Conservation (phyloP, 352 stramenopile genomes). For the Nothophytophthora sp. region DNA sequence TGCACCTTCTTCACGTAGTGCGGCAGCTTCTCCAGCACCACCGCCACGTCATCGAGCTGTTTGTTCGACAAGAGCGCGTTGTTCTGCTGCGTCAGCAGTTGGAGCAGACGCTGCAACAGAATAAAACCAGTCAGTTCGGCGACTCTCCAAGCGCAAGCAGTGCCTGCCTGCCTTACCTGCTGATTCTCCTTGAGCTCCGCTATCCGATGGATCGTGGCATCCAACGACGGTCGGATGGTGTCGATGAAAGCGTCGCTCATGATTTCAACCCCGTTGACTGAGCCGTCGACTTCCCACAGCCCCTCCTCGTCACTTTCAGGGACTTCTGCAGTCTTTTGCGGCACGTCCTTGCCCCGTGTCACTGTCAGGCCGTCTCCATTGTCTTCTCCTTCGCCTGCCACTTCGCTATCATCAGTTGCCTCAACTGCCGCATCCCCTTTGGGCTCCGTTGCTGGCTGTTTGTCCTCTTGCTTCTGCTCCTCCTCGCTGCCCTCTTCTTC, state of each 20-base stretch:
- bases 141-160: no score
- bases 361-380: background rate
- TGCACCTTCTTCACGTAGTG: slow-evolving; percentile 72
- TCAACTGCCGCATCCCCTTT: background rate
- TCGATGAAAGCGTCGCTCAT: slow-evolving; percentile 61
- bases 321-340: background rate
- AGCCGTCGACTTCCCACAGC: slow-evolving; percentile 41
- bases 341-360: background rate
- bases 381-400: slow-evolving; percentile 5
- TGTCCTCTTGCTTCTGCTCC: slow-evolving; percentile 1
- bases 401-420: no score
- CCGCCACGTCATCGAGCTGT: slow-evolving; percentile 58
- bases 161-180: slow-evolving; percentile 9
- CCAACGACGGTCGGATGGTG: slow-evolving; percentile 58
- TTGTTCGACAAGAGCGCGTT: slow-evolving; percentile 49
- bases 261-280: slow-evolving; percentile 46
- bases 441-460: slow-evolving; percentile 5
- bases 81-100: slow-evolving; percentile 51
- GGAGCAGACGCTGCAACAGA: slow-evolving; percentile 48
- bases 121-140: slow-evolving; percentile 1
- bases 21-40: slow-evolving; percentile 71
- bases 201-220: slow-evolving; percentile 73
- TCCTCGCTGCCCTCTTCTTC: slow-evolving; percentile 46
- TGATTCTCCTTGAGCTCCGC: slow-evolving; percentile 59
- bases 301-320: slow-evolving; percentile 7